Conservation (phyloP, 2,329 filamentous ascomycete genomes). For the Ambrosiella beaveri region DNA sequence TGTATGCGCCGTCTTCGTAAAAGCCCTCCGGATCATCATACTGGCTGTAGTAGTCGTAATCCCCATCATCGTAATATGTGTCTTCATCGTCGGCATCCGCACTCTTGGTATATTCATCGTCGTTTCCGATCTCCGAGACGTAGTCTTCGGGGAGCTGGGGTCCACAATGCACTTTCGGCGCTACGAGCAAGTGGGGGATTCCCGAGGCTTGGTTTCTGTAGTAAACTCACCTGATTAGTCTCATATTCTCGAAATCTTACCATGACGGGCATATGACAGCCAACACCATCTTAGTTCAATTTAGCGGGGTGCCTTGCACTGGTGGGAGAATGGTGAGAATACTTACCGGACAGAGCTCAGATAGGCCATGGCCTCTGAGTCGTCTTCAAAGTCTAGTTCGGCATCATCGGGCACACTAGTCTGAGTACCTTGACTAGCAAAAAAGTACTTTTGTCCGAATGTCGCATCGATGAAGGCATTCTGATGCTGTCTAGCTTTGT, state of each 20-base stretch:
- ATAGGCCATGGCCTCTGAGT: constrained; percentile 52
- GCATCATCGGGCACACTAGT: constrained; percentile 30
- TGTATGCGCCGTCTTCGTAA: constrained; percentile 66
- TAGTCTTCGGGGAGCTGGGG: constrained; percentile 29
- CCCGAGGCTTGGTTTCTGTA: constrained; percentile 55
- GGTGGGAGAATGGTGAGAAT: not conserved
- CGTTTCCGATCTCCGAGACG: not conserved
- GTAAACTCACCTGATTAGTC: constrained; percentile 33
- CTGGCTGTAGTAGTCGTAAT: constrained; percentile 23
- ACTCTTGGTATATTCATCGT: constrained; percentile 14
- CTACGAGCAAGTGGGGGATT: constrained; percentile 56
- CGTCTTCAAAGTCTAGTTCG: constrained; percentile 50
- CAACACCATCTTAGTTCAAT: not conserved
- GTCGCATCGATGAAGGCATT: constrained; percentile 39
- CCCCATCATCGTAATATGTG: constrained; percentile 16
- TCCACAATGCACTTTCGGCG: constrained; percentile 32
- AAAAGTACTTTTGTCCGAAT: constrained; percentile 56
- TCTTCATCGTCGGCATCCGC: constrained; percentile 14
- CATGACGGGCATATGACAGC: too few species aligned
- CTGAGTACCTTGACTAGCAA: constrained; percentile 42
- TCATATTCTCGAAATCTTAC: not conserved
- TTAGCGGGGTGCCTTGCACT: constrained; percentile 1
- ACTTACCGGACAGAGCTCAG: constrained; percentile 52
- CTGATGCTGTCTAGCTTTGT: constrained; percentile 25
- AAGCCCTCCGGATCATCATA: constrained; percentile 37